Evolutionary conservation across 805 yeast species (phyloP).

Genomic region (Starmera amethionina): DNA sequence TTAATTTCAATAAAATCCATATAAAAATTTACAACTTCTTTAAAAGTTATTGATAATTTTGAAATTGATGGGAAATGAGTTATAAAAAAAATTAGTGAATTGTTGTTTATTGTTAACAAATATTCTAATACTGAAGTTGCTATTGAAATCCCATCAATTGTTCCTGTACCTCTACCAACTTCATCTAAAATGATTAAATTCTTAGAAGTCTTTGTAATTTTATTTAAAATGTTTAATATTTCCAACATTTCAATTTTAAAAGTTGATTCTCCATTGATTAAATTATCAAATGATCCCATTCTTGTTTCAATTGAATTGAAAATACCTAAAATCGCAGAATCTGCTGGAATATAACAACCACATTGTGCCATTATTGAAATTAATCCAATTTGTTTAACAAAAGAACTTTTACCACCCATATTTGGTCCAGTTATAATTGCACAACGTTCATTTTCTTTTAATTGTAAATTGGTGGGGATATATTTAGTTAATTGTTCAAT

Average conservation of each 20-base stretch:
- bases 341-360: conserved; percentile 83
- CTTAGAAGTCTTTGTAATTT: conserved; percentile 50
- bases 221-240: conserved; percentile 69
- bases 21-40: conserved; percentile 75
- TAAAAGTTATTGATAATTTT: conserved; percentile 50
- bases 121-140: conserved; percentile 94
- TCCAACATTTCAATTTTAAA: conserved; percentile 95
- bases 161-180: conserved; percentile 70
- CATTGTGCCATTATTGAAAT: conserved; percentile 78
- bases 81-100: conserved; percentile 80
- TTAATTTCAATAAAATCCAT: conserved; percentile 51
- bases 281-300: conserved; percentile 97
- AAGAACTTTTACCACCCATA: conserved; percentile 95
- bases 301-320: conserved; percentile 89
- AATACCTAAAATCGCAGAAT: conserved; percentile 64
- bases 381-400: conserved; percentile 81
- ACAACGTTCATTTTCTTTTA: conserved; percentile 49
- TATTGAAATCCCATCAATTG: conserved; percentile 94
- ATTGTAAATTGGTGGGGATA: conserved; percentile 80
- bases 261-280: conserved; percentile 90
- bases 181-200: conserved; percentile 88
- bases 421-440: conserved; percentile 90
- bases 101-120: conserved; percentile 44
- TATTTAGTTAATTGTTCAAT: conserved; percentile 48
- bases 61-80: conserved; percentile 96